phyloP scores from a whole-genome alignment of 176 grass and related monocot genomes.

The Metroxylon sagu region DNA sequence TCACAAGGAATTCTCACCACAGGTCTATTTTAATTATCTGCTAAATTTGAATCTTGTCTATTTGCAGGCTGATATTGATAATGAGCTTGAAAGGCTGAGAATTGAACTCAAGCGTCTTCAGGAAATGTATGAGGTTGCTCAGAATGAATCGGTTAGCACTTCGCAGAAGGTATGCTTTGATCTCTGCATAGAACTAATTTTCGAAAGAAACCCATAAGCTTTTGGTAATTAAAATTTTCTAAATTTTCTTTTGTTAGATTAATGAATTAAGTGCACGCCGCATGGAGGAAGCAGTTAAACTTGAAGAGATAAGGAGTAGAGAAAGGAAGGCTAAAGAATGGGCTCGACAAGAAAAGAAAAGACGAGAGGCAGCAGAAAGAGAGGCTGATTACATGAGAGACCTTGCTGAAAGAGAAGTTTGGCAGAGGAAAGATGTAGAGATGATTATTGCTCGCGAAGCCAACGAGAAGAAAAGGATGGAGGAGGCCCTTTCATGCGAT shows the following conservation, averaged over 20 bases:
- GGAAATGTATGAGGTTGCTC: slow-evolving; percentile 22
- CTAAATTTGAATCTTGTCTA: background rate
- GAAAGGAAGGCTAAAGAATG: slow-evolving; percentile 18
- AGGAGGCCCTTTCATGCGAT: background rate
- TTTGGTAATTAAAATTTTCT: slow-evolving; percentile 3
- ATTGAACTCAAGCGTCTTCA: slow-evolving; percentile 36
- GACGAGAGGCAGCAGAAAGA: slow-evolving; percentile 20
- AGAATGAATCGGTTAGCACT: slow-evolving; percentile 24
- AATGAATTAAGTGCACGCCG: slow-evolving; percentile 30
- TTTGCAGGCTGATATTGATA: slow-evolving; percentile 40
- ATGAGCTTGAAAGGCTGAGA: slow-evolving; percentile 44
- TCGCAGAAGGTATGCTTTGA: slow-evolving; percentile 31
- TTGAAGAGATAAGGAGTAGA: slow-evolving; percentile 31
- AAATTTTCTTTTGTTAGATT: slow-evolving; percentile 18
- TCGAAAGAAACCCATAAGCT: background rate
- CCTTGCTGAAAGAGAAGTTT: slow-evolving; percentile 15
- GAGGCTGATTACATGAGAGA: slow-evolving; percentile 26
- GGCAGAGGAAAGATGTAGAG: slow-evolving; percentile 19
- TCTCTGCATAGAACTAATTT: background rate
- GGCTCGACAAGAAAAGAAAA: slow-evolving; percentile 28
- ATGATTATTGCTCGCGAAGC: slow-evolving; percentile 21
- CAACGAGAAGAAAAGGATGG: slow-evolving; percentile 20
- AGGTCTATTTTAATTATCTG: too few relatives aligned
- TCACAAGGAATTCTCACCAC: too few relatives aligned
- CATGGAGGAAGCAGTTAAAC: slow-evolving; percentile 41